Evolutionary conservation across 768 basidiomycete species (phyloP).

Genomic region (Lactifluus echinatus): DNA sequence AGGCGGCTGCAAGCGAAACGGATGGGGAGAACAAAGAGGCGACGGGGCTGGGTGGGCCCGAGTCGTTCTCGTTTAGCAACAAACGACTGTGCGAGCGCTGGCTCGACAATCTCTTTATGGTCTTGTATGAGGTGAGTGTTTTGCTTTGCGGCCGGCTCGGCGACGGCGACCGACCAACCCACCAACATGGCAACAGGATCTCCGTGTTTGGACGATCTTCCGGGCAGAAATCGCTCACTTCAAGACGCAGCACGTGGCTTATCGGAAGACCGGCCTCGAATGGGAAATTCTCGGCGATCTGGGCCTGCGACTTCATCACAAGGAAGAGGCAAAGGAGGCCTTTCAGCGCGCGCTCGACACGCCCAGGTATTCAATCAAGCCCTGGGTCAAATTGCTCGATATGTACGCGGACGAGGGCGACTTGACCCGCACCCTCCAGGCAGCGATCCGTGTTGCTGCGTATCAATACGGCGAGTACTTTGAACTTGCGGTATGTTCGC

Average conservation of each 20-base stretch:
- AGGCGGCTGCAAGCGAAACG: conserved; percentile 31
- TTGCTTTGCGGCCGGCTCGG: no score
- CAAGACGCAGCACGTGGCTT: conserved; percentile 97
- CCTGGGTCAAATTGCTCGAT: conserved; percentile 90
- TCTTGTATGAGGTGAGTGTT: conserved; percentile 80
- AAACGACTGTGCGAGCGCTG: conserved; percentile 96
- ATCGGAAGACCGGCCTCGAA: conserved; percentile 92
- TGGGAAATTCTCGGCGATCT: conserved; percentile 98
- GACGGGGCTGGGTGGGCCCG: conserved; percentile 29
- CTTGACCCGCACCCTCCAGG: conserved; percentile 82
- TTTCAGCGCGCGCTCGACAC: conserved; percentile 91
- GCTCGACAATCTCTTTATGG: conserved; percentile 98
- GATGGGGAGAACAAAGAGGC: conserved; percentile 25
- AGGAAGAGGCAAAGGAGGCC: conserved; percentile 97
- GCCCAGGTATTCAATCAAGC: conserved; percentile 79
- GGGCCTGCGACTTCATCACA: conserved; percentile 88
- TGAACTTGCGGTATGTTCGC: conserved; percentile 67
- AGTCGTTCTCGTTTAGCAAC: conserved; percentile 87
- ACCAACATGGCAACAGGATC: conserved; percentile 47
- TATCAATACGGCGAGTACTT: conserved; percentile 88
- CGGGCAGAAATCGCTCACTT: conserved; percentile 97
- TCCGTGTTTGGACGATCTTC: conserved; percentile 98
- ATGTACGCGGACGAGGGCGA: conserved; percentile 97
- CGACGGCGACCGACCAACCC: no score
- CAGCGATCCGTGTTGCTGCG: conserved; percentile 85